phyloP scores from a whole-genome alignment of 2,329 filamentous ascomycete species.

The Pleomassaria siparia region DNA sequence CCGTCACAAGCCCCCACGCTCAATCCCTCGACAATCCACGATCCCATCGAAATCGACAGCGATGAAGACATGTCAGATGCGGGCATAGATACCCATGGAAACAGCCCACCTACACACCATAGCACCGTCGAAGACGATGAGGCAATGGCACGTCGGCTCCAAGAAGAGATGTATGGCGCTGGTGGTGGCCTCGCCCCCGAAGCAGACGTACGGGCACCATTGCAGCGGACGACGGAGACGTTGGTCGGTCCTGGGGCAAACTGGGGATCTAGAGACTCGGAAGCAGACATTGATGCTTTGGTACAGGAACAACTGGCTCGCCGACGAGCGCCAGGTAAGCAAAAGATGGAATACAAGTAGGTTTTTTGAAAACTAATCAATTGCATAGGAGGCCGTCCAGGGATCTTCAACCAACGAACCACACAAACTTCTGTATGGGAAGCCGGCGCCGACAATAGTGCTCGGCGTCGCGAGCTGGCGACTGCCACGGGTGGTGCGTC shows the following conservation, averaged over 20 bases:
- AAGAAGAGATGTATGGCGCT: conserved; percentile 82
- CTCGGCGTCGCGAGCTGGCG: conserved; percentile 57
- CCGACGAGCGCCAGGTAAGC: conserved; percentile 35
- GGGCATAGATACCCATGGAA: conserved; percentile 40
- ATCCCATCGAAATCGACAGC: conserved; percentile 72
- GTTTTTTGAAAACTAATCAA: not conserved
- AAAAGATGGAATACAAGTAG: not conserved
- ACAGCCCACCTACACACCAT: conserved; percentile 21
- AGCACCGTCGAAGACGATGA: conserved; percentile 77
- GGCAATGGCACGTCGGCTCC: conserved; percentile 85
- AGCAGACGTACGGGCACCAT: conserved; percentile 80
- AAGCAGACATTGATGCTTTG: conserved; percentile 60
- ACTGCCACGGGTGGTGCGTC: conserved; percentile 66
- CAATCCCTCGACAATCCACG: conserved; percentile 47
- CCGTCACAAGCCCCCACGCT: conserved; percentile 38
- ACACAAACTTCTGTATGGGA: conserved; percentile 60
- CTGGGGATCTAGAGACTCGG: conserved; percentile 49
- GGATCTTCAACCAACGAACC: conserved; percentile 72
- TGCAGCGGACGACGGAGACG: conserved; percentile 88
- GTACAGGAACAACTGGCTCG: conserved; percentile 66
- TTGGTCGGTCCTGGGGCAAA: conserved; percentile 72
- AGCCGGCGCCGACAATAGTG: conserved; percentile 48
- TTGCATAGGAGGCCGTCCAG: conserved; percentile 44
- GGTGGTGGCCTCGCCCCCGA: conserved; percentile 38
- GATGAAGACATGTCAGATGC: conserved; percentile 67